Evolutionary conservation across 495 filamentous ascomycete genomes (phyloP).

Genomic region (Podospora pseudocomata): DNA sequence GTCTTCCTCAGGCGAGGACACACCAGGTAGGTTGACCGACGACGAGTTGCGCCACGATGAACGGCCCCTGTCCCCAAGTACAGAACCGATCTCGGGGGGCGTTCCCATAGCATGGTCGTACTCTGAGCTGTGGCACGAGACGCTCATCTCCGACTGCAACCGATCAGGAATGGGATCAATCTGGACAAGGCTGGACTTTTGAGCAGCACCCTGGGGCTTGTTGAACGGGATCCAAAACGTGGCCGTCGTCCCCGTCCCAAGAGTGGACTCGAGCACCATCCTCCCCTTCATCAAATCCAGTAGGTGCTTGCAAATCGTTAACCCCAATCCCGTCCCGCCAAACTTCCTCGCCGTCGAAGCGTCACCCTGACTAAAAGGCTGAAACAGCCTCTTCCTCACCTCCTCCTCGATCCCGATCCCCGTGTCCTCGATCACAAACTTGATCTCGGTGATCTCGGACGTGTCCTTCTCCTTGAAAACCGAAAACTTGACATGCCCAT

Average conservation of each 20-base stretch:
- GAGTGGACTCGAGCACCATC: constrained; percentile 59
- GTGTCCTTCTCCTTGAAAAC: constrained; percentile 48
- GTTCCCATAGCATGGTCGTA: constrained; percentile 39
- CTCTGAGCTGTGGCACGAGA: constrained; percentile 56
- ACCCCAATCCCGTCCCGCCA: constrained; percentile 76
- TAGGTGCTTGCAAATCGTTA: constrained; percentile 76
- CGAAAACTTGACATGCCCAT: constrained; percentile 60
- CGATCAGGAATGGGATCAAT: constrained; percentile 55
- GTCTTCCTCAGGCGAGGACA: constrained; percentile 33
- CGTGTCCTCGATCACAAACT: constrained; percentile 69
- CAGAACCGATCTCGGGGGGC: constrained; percentile 23
- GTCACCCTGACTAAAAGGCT: constrained; percentile 83
- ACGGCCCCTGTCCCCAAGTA: constrained; percentile 30
- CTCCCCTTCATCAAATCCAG: constrained; percentile 79
- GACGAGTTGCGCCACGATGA: constrained; percentile 32
- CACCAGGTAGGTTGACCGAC: constrained; percentile 30
- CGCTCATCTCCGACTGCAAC: constrained; percentile 58
- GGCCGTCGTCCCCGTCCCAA: constrained; percentile 59
- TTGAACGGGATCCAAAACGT: constrained; percentile 68
- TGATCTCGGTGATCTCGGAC: constrained; percentile 47
- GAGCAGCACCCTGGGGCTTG: constrained; percentile 39
- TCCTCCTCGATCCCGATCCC: constrained; percentile 82
- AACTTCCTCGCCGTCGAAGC: constrained; percentile 70
- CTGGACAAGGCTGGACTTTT: constrained; percentile 44
- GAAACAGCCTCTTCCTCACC: constrained; percentile 69